These are phyloP conservation scores for Suhomyces panamericanus DNA, from an alignment of 1,139 yeast genomes.

Conservation along the genomic window DNA sequence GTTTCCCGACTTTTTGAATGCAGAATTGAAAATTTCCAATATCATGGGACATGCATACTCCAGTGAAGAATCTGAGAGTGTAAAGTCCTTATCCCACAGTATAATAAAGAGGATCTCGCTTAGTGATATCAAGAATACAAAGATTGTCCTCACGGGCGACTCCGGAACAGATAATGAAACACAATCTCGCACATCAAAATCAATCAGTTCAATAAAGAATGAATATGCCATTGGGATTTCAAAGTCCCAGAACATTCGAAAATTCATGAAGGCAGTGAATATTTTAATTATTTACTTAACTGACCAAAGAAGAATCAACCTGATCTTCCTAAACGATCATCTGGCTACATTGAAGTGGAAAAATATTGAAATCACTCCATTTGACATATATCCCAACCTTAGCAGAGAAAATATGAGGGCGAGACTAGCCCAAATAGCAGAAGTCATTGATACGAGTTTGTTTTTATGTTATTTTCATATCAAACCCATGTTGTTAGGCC, in stretches of 20 bases:
- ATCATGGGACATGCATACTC: slow-evolving; percentile 11
- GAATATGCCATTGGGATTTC: slow-evolving; percentile 7
- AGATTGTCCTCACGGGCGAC: slow-evolving; percentile 22
- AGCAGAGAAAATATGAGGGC: slow-evolving; percentile 12
- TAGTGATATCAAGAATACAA: slow-evolving; percentile 28
- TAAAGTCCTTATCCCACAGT: slow-evolving; percentile 17
- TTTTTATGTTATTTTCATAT: slow-evolving; percentile 71
- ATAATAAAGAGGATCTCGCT: slow-evolving; percentile 21
- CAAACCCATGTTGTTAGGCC: slow-evolving; percentile 75
- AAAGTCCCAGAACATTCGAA: slow-evolving; percentile 27
- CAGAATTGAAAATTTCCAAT: slow-evolving; percentile 17
- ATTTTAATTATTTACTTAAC: slow-evolving; percentile 57
- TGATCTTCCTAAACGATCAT: slow-evolving; percentile 36
- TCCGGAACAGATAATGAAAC: slow-evolving; percentile 30
- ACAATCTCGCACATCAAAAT: slow-evolving; percentile 1
- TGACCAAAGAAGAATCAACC: slow-evolving; percentile 52
- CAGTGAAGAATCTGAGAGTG: slow-evolving; percentile 17
- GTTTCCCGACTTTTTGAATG: slow-evolving; percentile 44
- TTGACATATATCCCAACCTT: slow-evolving; percentile 37
- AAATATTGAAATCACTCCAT: slow-evolving; percentile 40
- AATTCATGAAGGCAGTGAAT: slow-evolving; percentile 47
- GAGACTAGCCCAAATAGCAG: slow-evolving; percentile 35
- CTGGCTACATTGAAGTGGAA: slow-evolving; percentile 45
- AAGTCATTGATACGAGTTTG: slow-evolving; percentile 72
- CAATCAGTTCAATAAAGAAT: slow-evolving; percentile 5